These are phyloP conservation scores for Perkinsus chesapeaki DNA, from an alignment of 169 alveolate species.

Conservation along the genomic window DNA sequence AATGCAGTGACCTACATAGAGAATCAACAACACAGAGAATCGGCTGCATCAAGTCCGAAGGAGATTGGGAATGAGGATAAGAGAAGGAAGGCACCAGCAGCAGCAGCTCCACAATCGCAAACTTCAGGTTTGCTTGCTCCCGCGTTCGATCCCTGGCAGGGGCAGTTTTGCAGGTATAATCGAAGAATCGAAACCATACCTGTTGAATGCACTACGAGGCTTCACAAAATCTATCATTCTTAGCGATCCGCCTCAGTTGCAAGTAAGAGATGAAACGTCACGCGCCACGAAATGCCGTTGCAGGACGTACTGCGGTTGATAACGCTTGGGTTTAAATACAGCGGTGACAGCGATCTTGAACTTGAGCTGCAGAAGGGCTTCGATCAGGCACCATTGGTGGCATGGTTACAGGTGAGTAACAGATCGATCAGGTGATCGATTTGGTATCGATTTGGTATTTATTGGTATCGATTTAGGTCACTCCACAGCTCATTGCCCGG, in stretches of 20 bases:
- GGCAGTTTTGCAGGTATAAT: background rate
- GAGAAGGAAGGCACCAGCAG: background rate
- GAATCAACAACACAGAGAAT: constrained; percentile 25
- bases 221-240: constrained; percentile 58
- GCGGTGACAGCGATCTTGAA: constrained; percentile 26
- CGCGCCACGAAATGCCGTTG: constrained; percentile 43
- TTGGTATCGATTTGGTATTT: constrained; percentile 46
- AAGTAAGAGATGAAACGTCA: constrained; percentile 18
- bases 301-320: constrained; percentile 68
- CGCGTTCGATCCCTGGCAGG: background rate
- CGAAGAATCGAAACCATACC: constrained; percentile 32
- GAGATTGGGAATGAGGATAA: constrained; percentile 14
- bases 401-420: constrained; percentile 51
- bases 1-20: constrained; percentile 46
- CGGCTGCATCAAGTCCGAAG: constrained; percentile 6
- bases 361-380: constrained; percentile 50
- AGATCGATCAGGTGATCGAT: background rate
- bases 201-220: constrained; percentile 66
- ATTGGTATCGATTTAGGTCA: constrained; percentile 35
- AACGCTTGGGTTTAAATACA: constrained; percentile 63
- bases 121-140: background rate
- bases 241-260: constrained; percentile 19
- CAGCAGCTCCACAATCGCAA: background rate
- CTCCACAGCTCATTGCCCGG: constrained; percentile 72
- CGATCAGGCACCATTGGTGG: constrained; percentile 51